These are phyloP conservation scores for Euphorbia neoarborescens DNA, from an alignment of 441 rosid species.

Conservation along the genomic window DNA sequence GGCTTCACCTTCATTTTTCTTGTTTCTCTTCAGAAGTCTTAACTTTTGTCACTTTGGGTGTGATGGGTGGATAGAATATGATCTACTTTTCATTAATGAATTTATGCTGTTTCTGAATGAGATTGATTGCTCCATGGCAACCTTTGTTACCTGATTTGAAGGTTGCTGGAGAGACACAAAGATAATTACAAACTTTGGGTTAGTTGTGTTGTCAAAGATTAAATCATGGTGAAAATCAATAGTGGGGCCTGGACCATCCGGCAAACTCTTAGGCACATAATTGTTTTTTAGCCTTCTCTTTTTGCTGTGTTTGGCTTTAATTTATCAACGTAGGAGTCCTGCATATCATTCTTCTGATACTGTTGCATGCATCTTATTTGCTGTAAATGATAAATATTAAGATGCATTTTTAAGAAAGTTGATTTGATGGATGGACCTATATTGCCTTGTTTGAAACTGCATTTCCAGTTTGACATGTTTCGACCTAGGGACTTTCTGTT, in stretches of 20 bases:
- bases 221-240: constrained; percentile 36
- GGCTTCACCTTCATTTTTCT: constrained; percentile 47
- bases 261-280: constrained; percentile 14
- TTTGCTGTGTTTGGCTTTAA: constrained; percentile 15
- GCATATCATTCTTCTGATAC: constrained; percentile 1
- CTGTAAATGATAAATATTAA: constrained; percentile 8
- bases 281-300: constrained; percentile 4
- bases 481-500: constrained; percentile 21
- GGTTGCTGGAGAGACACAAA: constrained; percentile 46
- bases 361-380: constrained; percentile 13
- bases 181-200: constrained; percentile 49
- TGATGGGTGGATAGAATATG: constrained; percentile 15
- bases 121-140: constrained; percentile 21
- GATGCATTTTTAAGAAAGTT: constrained; percentile 2
- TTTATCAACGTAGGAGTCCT: constrained; percentile 5
- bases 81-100: constrained; percentile 21
- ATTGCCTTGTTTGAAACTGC: constrained; percentile 16
- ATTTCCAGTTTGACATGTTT: constrained; percentile 20
- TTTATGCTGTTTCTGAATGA: constrained; percentile 23
- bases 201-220: constrained; percentile 37
- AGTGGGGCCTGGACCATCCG: constrained; percentile 37
- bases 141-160: constrained; percentile 24
- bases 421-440: constrained; percentile 1
- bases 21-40: constrained; percentile 20
- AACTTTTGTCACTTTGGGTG: constrained; percentile 16